Conservation (phyloP, 225 moss, liverwort and hornwort genomes). For the Bryoerythrophyllum caledonicum region DNA sequence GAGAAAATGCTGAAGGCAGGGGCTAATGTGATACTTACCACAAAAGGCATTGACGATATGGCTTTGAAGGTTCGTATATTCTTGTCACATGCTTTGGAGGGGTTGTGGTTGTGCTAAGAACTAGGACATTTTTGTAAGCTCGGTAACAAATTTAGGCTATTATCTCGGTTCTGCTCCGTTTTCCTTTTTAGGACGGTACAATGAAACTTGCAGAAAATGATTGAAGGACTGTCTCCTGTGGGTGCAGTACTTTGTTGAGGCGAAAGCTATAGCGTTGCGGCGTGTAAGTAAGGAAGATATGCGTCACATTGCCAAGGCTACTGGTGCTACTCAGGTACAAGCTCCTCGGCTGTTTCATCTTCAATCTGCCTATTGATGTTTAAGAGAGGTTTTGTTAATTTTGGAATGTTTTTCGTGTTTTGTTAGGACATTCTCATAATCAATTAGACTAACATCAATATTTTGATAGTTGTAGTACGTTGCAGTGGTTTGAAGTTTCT, state of each 20-base stretch:
- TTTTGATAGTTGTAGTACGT: background rate
- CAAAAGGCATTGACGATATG: conserved; percentile 96
- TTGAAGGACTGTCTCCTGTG: background rate
- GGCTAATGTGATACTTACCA: conserved; percentile 86
- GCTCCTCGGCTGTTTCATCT: background rate
- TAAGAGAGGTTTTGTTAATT: background rate
- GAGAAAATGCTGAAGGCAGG: conserved; percentile 85
- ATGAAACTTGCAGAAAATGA: background rate
- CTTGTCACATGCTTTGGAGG: background rate
- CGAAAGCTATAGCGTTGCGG: conserved; percentile 73
- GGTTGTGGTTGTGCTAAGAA: background rate
- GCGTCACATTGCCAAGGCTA: conserved; percentile 85
- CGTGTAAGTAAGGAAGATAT: conserved; percentile 76
- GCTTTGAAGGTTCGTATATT: conserved; percentile 63
- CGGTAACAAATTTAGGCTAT: background rate
- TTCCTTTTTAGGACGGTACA: background rate
- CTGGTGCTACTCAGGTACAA: conserved; percentile 76
- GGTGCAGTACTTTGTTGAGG: conserved; percentile 77
- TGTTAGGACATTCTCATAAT: background rate
- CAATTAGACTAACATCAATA: background rate
- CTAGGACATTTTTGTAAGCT: background rate
- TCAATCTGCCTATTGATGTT: background rate
- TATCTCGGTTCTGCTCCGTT: background rate
- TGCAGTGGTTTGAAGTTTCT: background rate
- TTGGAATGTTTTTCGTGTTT: background rate